These are phyloP conservation scores for Orobanche coerulescens DNA, from an alignment of 257 asterid species.

Conservation along the genomic window DNA sequence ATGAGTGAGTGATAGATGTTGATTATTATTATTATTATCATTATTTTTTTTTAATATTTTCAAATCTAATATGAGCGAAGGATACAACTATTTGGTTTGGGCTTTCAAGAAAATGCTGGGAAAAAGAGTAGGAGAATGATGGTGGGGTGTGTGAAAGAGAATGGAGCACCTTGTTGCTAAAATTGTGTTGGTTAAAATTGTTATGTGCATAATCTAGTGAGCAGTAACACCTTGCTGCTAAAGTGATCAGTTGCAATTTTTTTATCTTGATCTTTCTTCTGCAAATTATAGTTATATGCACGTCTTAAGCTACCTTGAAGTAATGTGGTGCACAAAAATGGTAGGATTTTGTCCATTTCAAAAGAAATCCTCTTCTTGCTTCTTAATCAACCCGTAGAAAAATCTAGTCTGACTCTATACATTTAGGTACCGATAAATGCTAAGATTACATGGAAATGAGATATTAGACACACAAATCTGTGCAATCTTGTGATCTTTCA, in stretches of 20 bases:
- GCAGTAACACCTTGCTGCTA: background rate
- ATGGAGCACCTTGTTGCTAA: background rate
- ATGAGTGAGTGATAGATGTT: background rate
- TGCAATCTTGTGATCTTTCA: background rate
- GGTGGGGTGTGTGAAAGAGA: background rate
- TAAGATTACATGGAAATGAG: background rate
- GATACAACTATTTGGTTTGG: background rate
- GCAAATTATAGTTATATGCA: background rate
- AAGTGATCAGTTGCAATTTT: background rate
- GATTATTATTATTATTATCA: too few species aligned
- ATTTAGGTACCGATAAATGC: background rate
- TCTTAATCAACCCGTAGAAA: conserved; percentile 5
- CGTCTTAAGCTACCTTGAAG: background rate
- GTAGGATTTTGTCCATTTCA: background rate
- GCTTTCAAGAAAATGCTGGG: background rate
- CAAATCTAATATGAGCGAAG: background rate
- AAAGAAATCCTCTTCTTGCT: background rate
- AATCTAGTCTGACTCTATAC: background rate
- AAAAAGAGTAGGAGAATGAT: background rate
- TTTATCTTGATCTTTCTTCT: background rate
- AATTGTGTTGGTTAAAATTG: background rate
- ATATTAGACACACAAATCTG: background rate
- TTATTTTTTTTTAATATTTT: background rate
- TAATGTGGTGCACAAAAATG: background rate
- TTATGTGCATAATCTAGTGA: background rate